A percentile compares a stretch with the other conserved stretches of the same genome.
Evolutionary conservation across 257 asterid genomes (phyloP).

Genomic region (Capsicum rhomboideum): DNA sequence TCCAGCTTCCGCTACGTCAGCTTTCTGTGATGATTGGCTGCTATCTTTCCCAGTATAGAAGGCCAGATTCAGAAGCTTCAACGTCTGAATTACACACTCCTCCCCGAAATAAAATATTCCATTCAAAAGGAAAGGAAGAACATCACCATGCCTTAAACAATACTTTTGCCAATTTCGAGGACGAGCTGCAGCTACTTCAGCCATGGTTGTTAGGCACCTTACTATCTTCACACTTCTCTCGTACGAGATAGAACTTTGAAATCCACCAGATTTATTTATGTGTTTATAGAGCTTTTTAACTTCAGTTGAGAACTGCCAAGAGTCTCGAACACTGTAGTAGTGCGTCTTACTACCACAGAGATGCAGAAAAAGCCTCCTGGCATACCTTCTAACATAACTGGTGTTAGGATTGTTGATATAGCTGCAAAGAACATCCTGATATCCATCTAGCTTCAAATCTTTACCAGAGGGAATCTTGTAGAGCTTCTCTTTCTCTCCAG

Average conservation of each 20-base stretch:
- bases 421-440: constrained; percentile 95
- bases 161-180: constrained; percentile 99
- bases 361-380: constrained; percentile 93
- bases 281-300: constrained; percentile 84
- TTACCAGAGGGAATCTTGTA: constrained; percentile 52
- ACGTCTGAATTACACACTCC: constrained; percentile 82
- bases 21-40: constrained; percentile 58
- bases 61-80: constrained; percentile 86
- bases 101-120: constrained; percentile 87
- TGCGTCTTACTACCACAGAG: constrained; percentile 97
- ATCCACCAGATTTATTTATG: constrained; percentile 87
- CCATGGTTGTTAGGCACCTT: constrained; percentile 77
- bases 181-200: constrained; percentile 91
- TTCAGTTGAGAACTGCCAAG: constrained; percentile 94
- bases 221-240: constrained; percentile 96
- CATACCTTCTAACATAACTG: constrained; percentile 80
- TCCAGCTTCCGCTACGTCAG: constrained; percentile 66
- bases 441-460: constrained; percentile 95
- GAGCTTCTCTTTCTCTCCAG: constrained; percentile 78
- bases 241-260: constrained; percentile 75
- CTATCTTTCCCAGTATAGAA: constrained; percentile 79
- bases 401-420: constrained; percentile 93
- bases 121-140: constrained; percentile 70
- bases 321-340: constrained; percentile 89
- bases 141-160: constrained; percentile 73